phyloP scores from a whole-genome alignment of 2,329 filamentous ascomycete species.

The Stemphylium vesicarium region DNA sequence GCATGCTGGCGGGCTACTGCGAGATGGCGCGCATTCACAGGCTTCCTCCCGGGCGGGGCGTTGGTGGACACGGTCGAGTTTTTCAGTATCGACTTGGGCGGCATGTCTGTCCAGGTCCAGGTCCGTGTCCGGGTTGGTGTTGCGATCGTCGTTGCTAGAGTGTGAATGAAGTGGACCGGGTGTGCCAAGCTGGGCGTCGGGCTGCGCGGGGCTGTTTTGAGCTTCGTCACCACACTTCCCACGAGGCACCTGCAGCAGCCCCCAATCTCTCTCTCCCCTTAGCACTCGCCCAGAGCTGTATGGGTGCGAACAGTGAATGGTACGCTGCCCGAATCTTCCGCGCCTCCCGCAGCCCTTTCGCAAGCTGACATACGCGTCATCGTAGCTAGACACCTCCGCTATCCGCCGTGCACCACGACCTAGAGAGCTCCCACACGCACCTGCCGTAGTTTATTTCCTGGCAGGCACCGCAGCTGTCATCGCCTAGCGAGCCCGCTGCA shows the following conservation, averaged over 20 bases:
- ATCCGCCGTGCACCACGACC: constrained; percentile 18
- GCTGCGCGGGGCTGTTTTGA: constrained; percentile 26
- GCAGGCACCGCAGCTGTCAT: constrained; percentile 21
- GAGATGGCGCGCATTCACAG: constrained; percentile 52
- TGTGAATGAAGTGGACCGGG: constrained; percentile 11
- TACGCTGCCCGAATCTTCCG: constrained; percentile 9
- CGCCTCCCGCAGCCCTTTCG: constrained; percentile 17
- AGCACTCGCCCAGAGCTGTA: constrained; percentile 15
- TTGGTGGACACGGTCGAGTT: constrained; percentile 20
- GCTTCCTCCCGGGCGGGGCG: constrained; percentile 31
- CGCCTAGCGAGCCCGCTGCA: constrained; percentile 7
- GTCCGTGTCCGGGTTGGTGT: constrained; percentile 7
- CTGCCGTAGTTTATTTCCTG: constrained; percentile 2
- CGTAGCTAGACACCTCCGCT: constrained; percentile 19
- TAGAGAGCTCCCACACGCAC: constrained; percentile 2
- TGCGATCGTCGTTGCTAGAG: constrained; percentile 13
- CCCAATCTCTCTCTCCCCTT: constrained; percentile 13
- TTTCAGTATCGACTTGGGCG: constrained; percentile 56
- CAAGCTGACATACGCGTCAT: constrained; percentile 22
- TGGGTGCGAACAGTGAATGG: constrained; percentile 16
- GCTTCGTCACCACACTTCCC: constrained; percentile 25
- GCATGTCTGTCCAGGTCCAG: constrained; percentile 28
- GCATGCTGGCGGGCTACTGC: constrained; percentile 83
- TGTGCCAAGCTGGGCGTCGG: constrained; percentile 18
- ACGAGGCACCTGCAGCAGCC: constrained; percentile 19